These are phyloP conservation scores for Hygrophoropsis aurantiaca DNA, from an alignment of 768 basidiomycete genomes.

Conservation along the genomic window DNA sequence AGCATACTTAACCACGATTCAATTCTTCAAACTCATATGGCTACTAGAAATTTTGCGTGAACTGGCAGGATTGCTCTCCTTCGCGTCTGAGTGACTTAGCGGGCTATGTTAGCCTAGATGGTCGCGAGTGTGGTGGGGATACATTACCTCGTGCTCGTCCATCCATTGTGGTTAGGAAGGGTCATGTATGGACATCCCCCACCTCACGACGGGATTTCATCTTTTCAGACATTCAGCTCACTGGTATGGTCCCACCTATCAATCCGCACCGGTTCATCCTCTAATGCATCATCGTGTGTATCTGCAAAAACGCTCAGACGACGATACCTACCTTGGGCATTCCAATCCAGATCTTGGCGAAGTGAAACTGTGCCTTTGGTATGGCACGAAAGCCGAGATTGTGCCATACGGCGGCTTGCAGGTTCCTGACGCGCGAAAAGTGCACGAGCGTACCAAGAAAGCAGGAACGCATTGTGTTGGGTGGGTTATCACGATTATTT, in stretches of 20 bases:
- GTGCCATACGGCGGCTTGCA: too few relatives aligned
- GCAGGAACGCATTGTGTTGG: conserved; percentile 27
- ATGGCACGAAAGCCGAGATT: too few relatives aligned
- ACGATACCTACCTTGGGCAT: conserved; percentile 22
- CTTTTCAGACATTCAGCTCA: conserved; percentile 26
- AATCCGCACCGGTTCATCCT: not conserved
- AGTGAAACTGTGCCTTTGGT: conserved; percentile 12
- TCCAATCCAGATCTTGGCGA: conserved; percentile 19
- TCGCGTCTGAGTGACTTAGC: too few relatives aligned
- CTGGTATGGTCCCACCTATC: conserved; percentile 17
- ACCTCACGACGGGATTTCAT: conserved; percentile 20
- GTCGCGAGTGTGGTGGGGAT: too few relatives aligned
- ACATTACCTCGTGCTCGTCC: too few relatives aligned
- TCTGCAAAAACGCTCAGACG: too few relatives aligned
- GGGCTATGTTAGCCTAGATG: too few relatives aligned
- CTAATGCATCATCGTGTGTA: conserved; percentile 13
- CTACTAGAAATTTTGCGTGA: too few relatives aligned
- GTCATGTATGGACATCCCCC: conserved; percentile 6
- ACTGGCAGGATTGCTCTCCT: too few relatives aligned
- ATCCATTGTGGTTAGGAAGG: too few relatives aligned
- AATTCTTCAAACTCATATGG: too few relatives aligned
- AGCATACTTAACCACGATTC: too few relatives aligned
- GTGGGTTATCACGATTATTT: conserved; percentile 11
- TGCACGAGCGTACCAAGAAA: conserved; percentile 32
- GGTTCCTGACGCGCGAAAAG: conserved; percentile 5